These are phyloP conservation scores for Xylaria bambusicola DNA, from an alignment of 495 filamentous ascomycete genomes.

Conservation along the genomic window DNA sequence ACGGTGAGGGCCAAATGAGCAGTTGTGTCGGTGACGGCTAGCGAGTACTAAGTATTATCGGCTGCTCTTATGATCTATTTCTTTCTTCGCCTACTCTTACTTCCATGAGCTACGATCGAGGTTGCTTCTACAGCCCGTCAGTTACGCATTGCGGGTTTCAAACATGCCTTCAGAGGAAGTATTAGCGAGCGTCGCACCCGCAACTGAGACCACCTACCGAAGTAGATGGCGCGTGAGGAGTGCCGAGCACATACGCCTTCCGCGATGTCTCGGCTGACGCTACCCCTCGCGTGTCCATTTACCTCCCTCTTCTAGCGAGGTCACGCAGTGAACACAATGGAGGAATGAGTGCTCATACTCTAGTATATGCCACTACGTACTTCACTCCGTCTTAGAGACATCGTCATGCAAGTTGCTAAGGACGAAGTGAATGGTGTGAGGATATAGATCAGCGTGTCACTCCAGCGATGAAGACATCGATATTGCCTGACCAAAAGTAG, in stretches of 20 bases:
- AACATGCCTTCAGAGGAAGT: neutral
- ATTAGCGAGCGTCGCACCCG: constrained; percentile 2
- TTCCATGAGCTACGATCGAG: neutral
- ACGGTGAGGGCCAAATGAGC: constrained; percentile 21
- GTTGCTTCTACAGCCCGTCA: no score
- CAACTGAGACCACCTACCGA: neutral
- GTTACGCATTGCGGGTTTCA: no score
- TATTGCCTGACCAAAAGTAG: neutral
- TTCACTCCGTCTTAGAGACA: neutral
- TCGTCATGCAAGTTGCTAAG: neutral
- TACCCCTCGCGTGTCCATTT: neutral
- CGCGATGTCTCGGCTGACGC: neutral
- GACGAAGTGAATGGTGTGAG: neutral
- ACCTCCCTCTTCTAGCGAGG: neutral
- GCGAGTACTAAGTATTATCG: neutral
- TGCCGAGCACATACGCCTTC: neutral
- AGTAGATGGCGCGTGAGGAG: neutral
- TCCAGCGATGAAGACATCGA: neutral
- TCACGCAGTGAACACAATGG: neutral
- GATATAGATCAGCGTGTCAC: neutral
- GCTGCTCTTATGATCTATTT: neutral
- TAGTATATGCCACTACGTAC: neutral
- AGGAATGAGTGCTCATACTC: neutral
- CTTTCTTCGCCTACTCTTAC: neutral
- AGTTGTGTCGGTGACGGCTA: neutral